A percentile compares a stretch with the other conserved stretches of the same genome.
phyloP scores from a whole-genome alignment of 495 filamentous ascomycete genomes.

The Penicillium cosmopolitanum region DNA sequence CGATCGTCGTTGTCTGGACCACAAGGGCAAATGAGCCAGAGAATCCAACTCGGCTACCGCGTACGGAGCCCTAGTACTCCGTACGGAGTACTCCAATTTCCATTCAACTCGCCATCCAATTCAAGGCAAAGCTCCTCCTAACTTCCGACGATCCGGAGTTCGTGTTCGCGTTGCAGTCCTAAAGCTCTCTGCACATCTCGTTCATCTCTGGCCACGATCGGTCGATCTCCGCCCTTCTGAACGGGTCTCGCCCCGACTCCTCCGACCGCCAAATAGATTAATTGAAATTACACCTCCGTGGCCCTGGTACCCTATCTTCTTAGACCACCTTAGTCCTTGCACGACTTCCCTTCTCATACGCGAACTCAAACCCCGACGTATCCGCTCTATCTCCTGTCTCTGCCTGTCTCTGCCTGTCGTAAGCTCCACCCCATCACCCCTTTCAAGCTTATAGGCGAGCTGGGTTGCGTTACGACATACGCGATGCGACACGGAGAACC shows the following conservation, averaged over 20 bases:
- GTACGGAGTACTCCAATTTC: no score
- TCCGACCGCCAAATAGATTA: slow-evolving; percentile 6
- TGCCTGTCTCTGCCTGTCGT: no score
- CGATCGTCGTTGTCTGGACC: slow-evolving; percentile 2
- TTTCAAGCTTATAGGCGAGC: background rate
- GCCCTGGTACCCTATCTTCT: background rate
- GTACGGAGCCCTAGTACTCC: no score
- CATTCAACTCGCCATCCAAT: no score
- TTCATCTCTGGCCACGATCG: slow-evolving; percentile 1
- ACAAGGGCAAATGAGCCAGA: background rate
- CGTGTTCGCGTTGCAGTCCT: background rate
- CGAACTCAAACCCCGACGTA: no score
- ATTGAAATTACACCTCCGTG: background rate
- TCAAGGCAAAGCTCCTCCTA: no score
- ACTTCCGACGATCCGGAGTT: background rate
- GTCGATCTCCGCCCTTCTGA: slow-evolving; percentile 1
- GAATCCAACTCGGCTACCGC: no score
- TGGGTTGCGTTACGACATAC: background rate
- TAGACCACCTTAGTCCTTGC: background rate
- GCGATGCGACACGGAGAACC: slow-evolving; percentile 3
- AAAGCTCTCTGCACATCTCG: background rate
- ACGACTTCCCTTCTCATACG: background rate
- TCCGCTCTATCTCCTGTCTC: no score
- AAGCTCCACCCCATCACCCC: background rate
- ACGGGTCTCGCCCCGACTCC: slow-evolving; percentile 3